These are phyloP conservation scores for Pseudonectria buxi DNA, from an alignment of 2,329 filamentous ascomycete genomes.

Conservation along the genomic window DNA sequence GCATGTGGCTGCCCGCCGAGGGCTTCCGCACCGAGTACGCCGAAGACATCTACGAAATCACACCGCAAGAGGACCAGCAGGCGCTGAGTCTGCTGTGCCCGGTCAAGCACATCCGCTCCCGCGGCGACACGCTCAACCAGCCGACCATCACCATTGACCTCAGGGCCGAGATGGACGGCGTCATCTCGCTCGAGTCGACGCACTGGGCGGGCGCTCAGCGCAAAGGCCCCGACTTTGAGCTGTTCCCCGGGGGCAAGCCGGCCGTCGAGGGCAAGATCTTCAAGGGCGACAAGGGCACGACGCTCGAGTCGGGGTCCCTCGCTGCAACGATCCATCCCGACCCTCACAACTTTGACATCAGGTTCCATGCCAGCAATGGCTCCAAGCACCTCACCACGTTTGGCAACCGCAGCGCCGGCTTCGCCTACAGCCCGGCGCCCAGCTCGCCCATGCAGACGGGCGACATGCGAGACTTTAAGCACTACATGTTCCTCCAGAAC, in stretches of 20 bases:
- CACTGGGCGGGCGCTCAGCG: conserved; percentile 33
- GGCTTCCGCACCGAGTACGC: conserved; percentile 57
- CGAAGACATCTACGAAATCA: conserved; percentile 52
- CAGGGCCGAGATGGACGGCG: conserved; percentile 31
- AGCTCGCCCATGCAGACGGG: conserved; percentile 29
- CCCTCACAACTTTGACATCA: conserved; percentile 32
- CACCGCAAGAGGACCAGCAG: conserved; percentile 37
- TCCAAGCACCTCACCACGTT: conserved; percentile 31
- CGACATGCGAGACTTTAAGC: conserved; percentile 38
- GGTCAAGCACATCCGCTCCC: conserved; percentile 43
- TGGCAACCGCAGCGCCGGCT: conserved; percentile 33
- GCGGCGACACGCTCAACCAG: conserved; percentile 50
- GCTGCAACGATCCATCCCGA: conserved; percentile 30
- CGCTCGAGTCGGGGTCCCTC: conserved; percentile 29
- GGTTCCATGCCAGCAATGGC: conserved; percentile 31
- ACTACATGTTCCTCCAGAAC: conserved; percentile 52
- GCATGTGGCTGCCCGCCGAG: conserved; percentile 58
- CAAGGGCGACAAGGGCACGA: conserved; percentile 29
- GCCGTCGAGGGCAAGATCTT: conserved; percentile 21
- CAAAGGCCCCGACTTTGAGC: conserved; percentile 32
- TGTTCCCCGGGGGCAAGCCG: conserved; percentile 31
- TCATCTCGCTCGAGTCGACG: conserved; percentile 33
- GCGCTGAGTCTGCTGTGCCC: conserved; percentile 50
- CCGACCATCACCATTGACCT: conserved; percentile 41
- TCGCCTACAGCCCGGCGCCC: conserved; percentile 29